Conservation (phyloP, 2,329 filamentous ascomycete genomes). For the Alternaria solani region DNA sequence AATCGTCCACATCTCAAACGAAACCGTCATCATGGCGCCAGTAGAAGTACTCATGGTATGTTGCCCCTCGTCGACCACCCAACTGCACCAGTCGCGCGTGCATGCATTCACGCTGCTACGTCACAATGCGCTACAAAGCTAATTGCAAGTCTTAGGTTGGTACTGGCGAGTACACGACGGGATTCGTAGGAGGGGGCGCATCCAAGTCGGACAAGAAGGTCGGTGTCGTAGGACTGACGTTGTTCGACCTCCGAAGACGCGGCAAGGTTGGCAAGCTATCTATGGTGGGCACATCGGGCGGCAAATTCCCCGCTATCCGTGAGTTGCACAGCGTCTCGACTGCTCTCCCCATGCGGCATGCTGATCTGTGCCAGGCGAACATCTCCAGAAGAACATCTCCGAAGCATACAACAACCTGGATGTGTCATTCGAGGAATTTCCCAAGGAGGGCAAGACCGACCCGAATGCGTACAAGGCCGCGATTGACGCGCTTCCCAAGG, state of each 20-base stretch:
- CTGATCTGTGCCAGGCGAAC: constrained; percentile 67
- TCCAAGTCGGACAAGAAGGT: constrained; percentile 96
- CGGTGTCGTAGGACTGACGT: constrained; percentile 86
- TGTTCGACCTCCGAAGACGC: constrained; percentile 86
- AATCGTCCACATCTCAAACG: not conserved
- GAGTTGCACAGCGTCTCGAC: constrained; percentile 46
- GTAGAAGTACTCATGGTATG: constrained; percentile 59
- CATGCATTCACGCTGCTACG: constrained; percentile 14
- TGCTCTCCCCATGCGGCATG: constrained; percentile 1
- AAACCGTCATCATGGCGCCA: constrained; percentile 54
- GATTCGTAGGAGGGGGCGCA: constrained; percentile 83
- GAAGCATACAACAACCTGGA: constrained; percentile 89
- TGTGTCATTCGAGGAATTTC: constrained; percentile 84
- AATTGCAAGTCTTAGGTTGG: constrained; percentile 65
- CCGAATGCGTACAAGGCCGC: constrained; percentile 86
- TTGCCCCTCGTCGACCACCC: constrained; percentile 19
- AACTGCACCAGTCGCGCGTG: not conserved
- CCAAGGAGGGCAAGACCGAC: constrained; percentile 74
- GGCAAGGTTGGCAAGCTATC: constrained; percentile 86
- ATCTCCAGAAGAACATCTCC: constrained; percentile 86
- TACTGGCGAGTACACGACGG: constrained; percentile 96
- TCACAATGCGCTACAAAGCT: constrained; percentile 10
- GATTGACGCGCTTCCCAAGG: constrained; percentile 81
- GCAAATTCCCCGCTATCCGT: constrained; percentile 92
- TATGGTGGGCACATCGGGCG: constrained; percentile 90